Evolutionary conservation across 2,329 filamentous ascomycete species (phyloP).

Genomic region (Pezicula neosporulosa): DNA sequence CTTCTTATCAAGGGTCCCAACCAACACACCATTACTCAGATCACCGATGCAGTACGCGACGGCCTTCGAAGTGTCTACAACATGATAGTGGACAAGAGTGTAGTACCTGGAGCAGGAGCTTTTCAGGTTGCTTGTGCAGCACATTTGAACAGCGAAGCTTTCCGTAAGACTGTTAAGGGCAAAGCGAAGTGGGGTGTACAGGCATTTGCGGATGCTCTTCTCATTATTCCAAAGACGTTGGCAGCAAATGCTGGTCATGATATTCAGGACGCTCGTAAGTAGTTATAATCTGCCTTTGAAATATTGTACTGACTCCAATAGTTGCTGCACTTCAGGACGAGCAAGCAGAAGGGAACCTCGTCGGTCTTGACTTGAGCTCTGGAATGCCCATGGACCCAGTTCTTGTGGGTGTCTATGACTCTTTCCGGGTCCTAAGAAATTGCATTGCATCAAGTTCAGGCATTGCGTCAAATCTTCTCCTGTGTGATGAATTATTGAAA

Average conservation of each 20-base stretch:
- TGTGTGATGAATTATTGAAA: conserved; percentile 97
- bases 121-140: conserved; percentile 93
- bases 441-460: conserved; percentile 90
- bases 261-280: conserved; percentile 89
- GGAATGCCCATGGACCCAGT: conserved; percentile 95
- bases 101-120: conserved; percentile 89
- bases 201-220: conserved; percentile 90
- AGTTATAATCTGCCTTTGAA: conserved; percentile 10
- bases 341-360: conserved; percentile 75
- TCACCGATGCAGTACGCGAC: conserved; percentile 93
- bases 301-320: conserved; percentile 33
- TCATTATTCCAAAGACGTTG: conserved; percentile 95
- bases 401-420: conserved; percentile 90
- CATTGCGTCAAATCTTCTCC: conserved; percentile 89
- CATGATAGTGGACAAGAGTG: conserved; percentile 97
- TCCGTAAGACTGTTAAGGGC: conserved; percentile 89
- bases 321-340: conserved; percentile 88
- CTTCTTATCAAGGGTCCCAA: conserved; percentile 98
- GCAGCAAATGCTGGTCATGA: conserved; percentile 96
- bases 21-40: conserved; percentile 91
- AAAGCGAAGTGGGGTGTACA: conserved; percentile 96
- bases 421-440: conserved; percentile 91
- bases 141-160: conserved; percentile 82
- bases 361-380: conserved; percentile 81
- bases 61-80: conserved; percentile 97